phyloP scores from a whole-genome alignment of 345 rosid genomes.

The Trapa incisa region DNA sequence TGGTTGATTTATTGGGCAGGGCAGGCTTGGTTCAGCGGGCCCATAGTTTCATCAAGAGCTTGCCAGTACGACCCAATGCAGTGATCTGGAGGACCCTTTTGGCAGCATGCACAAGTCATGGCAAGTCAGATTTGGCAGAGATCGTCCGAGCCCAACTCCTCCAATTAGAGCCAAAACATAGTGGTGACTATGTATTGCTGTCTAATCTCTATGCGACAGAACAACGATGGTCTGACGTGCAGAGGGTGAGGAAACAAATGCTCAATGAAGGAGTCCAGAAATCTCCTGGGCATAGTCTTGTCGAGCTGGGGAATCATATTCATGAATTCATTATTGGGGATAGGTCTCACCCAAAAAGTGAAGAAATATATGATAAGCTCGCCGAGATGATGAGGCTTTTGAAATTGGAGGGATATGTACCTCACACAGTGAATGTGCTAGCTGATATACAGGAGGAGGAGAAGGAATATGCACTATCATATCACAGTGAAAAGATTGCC shows the following conservation, averaged over 20 bases:
- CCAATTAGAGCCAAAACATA: constrained; percentile 52
- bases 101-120: constrained; percentile 57
- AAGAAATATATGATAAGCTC: constrained; percentile 40
- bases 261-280: constrained; percentile 44
- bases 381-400: constrained; percentile 41
- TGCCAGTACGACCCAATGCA: constrained; percentile 60
- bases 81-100: constrained; percentile 75
- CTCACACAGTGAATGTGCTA: constrained; percentile 41
- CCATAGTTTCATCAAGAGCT: constrained; percentile 29
- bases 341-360: constrained; percentile 45
- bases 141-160: constrained; percentile 35
- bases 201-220: constrained; percentile 75
- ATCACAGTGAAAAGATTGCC: constrained; percentile 84
- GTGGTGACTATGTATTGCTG: constrained; percentile 74
- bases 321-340: constrained; percentile 65
- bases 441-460: constrained; percentile 80
- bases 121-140: constrained; percentile 52
- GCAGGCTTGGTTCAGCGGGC: constrained; percentile 69
- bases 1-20: constrained; percentile 79
- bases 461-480: constrained; percentile 51
- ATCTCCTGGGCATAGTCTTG: constrained; percentile 58
- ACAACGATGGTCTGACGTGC: constrained; percentile 63
- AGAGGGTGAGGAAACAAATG: constrained; percentile 56
- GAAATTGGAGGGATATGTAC: constrained; percentile 50
- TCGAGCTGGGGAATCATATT: constrained; percentile 56